Evolutionary conservation across 2,329 filamentous ascomycete genomes (phyloP).

Genomic region (Biscogniauxia mediterranea): DNA sequence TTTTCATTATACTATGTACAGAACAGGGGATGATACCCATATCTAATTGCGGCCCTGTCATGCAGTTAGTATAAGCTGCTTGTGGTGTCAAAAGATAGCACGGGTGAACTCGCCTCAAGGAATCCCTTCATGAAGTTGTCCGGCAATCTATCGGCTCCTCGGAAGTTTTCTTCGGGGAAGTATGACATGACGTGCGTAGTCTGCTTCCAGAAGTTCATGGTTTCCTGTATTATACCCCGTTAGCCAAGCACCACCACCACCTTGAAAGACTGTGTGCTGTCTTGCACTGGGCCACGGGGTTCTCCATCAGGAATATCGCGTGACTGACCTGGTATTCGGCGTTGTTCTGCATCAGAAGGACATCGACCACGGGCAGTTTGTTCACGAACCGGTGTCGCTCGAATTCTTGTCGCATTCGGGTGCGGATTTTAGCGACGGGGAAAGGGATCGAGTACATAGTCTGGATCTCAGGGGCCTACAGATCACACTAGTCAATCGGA

Average conservation of each 20-base stretch:
- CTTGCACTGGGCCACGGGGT: not conserved
- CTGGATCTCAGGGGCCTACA: conserved; percentile 93
- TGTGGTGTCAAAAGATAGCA: not conserved
- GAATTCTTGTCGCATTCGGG: conserved; percentile 94
- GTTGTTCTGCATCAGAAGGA: conserved; percentile 86
- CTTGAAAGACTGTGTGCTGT: not conserved
- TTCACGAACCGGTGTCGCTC: conserved; percentile 92
- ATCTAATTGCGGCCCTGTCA: conserved; percentile 56
- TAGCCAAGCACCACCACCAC: conserved; percentile 4
- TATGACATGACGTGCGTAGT: conserved; percentile 94
- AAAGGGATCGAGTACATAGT: conserved; percentile 94
- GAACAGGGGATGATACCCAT: conserved; percentile 31
- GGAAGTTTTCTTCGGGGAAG: conserved; percentile 79
- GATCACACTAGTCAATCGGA: not conserved
- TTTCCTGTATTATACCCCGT: conserved; percentile 63
- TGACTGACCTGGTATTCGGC: conserved; percentile 82
- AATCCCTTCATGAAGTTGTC: conserved; percentile 92
- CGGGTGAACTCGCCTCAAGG: conserved; percentile 69
- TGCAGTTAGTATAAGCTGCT: conserved; percentile 19
- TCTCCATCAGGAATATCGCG: not conserved
- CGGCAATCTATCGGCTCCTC: conserved; percentile 76
- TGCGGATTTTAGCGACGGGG: conserved; percentile 82
- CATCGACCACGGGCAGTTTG: conserved; percentile 83
- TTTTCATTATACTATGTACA: conserved; percentile 37
- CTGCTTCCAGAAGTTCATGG: conserved; percentile 99